Evolutionary conservation across 2,329 filamentous ascomycete genomes (phyloP).

Genomic region (Cadophora sp.): DNA sequence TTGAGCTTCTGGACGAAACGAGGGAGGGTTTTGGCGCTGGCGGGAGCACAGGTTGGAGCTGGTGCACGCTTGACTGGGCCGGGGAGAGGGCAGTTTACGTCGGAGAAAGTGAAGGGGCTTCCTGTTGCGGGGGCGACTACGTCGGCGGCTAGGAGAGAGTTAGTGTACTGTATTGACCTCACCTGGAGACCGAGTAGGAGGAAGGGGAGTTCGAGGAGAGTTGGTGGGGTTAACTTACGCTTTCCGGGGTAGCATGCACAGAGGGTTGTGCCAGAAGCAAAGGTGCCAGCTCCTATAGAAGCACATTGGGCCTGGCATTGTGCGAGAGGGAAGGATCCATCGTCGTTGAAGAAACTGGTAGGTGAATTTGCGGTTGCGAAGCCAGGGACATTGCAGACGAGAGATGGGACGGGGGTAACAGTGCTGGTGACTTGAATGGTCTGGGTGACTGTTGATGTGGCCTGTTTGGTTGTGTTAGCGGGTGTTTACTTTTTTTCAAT

Average conservation of each 20-base stretch:
- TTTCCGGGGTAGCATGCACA: neutral
- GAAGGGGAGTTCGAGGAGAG: neutral
- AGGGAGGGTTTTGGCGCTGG: neutral
- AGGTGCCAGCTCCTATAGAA: neutral
- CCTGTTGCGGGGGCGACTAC: neutral
- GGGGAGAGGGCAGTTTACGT: neutral
- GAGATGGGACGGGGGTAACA: neutral
- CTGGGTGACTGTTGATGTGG: neutral
- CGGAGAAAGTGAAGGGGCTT: neutral
- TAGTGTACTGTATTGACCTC: neutral
- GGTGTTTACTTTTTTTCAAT: neutral
- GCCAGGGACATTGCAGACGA: neutral
- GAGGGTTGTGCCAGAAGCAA: neutral
- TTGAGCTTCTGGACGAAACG: neutral
- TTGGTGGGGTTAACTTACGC: neutral
- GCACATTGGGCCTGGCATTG: constrained; percentile 6
- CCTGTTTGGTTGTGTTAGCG: neutral
- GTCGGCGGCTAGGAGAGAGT: neutral
- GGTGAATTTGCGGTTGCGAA: neutral
- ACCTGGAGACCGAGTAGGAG: no score
- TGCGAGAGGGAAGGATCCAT: neutral
- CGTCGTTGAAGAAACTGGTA: constrained; percentile 7
- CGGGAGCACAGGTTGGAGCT: neutral
- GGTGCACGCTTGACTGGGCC: neutral
- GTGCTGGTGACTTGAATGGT: constrained; percentile 1